Evolutionary conservation across 2,329 filamentous ascomycete species (phyloP).

Genomic region (Phialocephala subalpina): DNA sequence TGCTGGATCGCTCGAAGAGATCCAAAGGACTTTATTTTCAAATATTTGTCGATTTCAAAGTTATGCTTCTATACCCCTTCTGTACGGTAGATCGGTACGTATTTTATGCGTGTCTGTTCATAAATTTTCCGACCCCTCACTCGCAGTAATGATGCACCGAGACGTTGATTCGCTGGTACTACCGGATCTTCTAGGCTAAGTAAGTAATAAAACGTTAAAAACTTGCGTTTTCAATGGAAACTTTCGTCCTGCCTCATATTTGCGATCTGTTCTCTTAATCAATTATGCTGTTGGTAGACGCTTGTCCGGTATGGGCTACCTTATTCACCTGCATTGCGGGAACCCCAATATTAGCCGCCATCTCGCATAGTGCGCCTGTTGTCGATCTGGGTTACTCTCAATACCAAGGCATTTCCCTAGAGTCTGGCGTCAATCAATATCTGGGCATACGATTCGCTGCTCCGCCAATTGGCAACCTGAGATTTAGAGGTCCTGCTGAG

Average conservation of each 20-base stretch:
- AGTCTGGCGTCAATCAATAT: slow-evolving; percentile 71
- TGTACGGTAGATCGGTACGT: not conserved
- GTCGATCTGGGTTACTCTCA: slow-evolving; percentile 73
- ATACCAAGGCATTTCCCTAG: slow-evolving; percentile 64
- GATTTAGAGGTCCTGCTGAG: slow-evolving; percentile 69
- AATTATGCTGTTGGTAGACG: not conserved
- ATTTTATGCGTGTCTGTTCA: not conserved
- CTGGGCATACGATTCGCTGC: slow-evolving; percentile 78
- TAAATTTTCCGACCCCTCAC: slow-evolving; percentile 4
- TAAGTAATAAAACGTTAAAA: not conserved
- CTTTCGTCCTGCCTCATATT: not conserved
- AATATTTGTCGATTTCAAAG: too few relatives aligned
- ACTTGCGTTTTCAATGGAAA: not conserved
- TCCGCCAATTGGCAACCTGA: slow-evolving; percentile 67
- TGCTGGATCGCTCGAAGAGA: too few relatives aligned
- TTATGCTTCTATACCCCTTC: too few relatives aligned
- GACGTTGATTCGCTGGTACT: not conserved
- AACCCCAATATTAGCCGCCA: not conserved
- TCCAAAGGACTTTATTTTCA: too few relatives aligned
- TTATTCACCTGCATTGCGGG: not conserved
- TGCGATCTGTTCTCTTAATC: not conserved
- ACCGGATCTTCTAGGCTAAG: not conserved
- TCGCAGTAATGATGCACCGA: slow-evolving; percentile 6
- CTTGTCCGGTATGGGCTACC: not conserved
- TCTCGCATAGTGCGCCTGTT: slow-evolving; percentile 29